A percentile compares a stretch with the other conserved stretches of the same genome.
phyloP scores from a whole-genome alignment of 768 basidiomycete species.

The Phlebiopsis gigantea region DNA sequence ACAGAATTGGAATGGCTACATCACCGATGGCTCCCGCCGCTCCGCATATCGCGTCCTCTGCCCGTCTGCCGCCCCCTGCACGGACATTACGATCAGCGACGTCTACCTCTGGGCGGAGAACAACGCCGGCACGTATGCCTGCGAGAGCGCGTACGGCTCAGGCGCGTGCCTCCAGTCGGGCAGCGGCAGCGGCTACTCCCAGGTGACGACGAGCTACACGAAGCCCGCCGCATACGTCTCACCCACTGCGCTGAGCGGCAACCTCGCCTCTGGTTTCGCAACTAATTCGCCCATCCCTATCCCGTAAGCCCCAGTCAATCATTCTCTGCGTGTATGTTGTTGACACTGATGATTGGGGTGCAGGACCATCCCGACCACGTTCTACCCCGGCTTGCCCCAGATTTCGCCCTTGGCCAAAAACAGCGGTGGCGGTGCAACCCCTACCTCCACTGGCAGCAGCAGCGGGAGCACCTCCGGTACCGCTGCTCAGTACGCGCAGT shows the following conservation, averaged over 20 bases:
- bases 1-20: conserved; percentile 26
- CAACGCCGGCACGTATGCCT: conserved; percentile 22
- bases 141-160: conserved; percentile 26
- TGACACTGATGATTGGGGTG: too few relatives aligned
- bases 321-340: too few relatives aligned
- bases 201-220: conserved; percentile 18
- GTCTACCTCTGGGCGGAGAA: conserved; percentile 27
- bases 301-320: conserved; percentile 15
- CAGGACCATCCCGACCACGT: conserved; percentile 23
- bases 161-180: conserved; percentile 23
- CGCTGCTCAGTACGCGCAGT: conserved; percentile 16
- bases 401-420: conserved; percentile 22
- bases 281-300: conserved; percentile 21
- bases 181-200: conserved; percentile 20
- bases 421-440: background rate
- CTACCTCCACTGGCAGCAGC: background rate
- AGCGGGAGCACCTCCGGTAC: conserved; percentile 2
- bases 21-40: conserved; percentile 21
- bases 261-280: conserved; percentile 20
- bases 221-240: conserved; percentile 24
- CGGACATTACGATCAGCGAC: conserved; percentile 21
- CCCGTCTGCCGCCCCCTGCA: conserved; percentile 24
- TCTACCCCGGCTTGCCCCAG: conserved; percentile 22
- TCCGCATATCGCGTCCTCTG: conserved; percentile 24
- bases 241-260: conserved; percentile 23